A percentile compares a stretch with the other conserved stretches of the same genome.
phyloP scores from a whole-genome alignment of 805 yeast species.

The Starmerella tilneyi region DNA sequence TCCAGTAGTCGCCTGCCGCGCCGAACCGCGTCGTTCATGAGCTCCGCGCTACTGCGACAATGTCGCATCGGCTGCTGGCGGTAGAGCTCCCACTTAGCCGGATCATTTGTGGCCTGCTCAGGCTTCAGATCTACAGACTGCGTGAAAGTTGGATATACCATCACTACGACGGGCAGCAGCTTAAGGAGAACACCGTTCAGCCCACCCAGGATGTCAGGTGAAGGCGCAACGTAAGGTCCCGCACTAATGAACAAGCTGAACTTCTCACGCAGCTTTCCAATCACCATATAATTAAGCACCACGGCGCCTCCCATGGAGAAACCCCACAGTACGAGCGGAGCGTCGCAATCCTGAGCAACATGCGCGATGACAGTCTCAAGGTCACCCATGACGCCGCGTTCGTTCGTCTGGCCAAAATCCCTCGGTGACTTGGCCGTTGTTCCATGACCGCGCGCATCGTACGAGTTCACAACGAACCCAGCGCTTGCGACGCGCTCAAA shows the following conservation, averaged over 20 bases:
- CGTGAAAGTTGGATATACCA: conserved; percentile 26
- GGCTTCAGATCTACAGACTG: conserved; percentile 24
- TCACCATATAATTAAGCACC: conserved; percentile 31
- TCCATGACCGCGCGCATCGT: conserved; percentile 37
- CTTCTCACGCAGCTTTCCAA: conserved; percentile 29
- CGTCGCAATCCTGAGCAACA: conserved; percentile 18
- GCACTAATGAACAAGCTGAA: conserved; percentile 31
- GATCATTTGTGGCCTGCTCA: conserved; percentile 28
- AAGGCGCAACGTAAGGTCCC: conserved; percentile 30
- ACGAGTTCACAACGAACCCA: conserved; percentile 32
- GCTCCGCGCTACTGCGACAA: conserved; percentile 27
- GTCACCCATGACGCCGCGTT: conserved; percentile 28
- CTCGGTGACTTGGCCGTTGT: conserved; percentile 27
- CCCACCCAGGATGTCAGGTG: conserved; percentile 17
- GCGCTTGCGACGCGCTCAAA: conserved; percentile 27
- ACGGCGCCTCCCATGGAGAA: conserved; percentile 36
- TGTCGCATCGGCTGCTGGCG: conserved; percentile 27
- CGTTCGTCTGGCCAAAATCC: conserved; percentile 31
- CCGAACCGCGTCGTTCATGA: conserved; percentile 30
- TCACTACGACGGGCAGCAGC: conserved; percentile 26
- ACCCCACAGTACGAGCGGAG: conserved; percentile 30
- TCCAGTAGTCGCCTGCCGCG: conserved; percentile 31
- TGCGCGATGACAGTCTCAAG: conserved; percentile 28
- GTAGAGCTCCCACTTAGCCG: conserved; percentile 21
- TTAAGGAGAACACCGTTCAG: conserved; percentile 26